phyloP scores from a whole-genome alignment of 305 asterid genomes.

The Fraxinus xanthoxyloides region DNA sequence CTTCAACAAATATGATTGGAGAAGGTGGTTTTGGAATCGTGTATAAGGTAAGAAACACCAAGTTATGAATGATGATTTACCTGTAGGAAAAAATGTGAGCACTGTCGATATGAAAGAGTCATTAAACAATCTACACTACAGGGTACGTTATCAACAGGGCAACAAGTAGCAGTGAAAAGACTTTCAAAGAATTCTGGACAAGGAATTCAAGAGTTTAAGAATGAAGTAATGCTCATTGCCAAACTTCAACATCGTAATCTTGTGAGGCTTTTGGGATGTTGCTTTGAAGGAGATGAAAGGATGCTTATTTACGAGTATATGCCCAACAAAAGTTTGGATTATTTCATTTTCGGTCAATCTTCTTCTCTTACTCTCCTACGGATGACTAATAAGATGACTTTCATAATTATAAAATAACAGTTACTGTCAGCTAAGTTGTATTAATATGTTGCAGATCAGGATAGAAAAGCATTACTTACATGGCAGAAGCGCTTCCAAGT shows the following conservation, averaged over 20 bases:
- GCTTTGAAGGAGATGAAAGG: neutral
- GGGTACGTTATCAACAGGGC: neutral
- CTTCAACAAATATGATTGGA: neutral
- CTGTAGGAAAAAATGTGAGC: neutral
- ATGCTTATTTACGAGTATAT: neutral
- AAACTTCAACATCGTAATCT: neutral
- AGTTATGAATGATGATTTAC: neutral
- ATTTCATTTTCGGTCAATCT: slow-evolving; percentile 18
- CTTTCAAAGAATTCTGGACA: slow-evolving; percentile 5
- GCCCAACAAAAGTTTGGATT: slow-evolving; percentile 10
- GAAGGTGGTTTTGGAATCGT: neutral
- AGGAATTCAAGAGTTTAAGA: neutral
- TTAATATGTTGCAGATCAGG: neutral
- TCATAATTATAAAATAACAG: neutral
- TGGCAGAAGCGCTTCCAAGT: neutral
- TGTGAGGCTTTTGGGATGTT: neutral
- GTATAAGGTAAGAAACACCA: neutral
- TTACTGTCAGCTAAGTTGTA: neutral
- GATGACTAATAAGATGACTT: neutral
- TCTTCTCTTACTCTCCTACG: neutral
- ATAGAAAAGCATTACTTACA: neutral
- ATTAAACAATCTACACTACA: neutral
- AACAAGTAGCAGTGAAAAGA: neutral
- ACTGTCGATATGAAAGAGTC: neutral
- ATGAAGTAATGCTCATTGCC: neutral